Base-by-base conservation (phyloP, 306 rosid genomes). In the Vicia sativa region DNA sequence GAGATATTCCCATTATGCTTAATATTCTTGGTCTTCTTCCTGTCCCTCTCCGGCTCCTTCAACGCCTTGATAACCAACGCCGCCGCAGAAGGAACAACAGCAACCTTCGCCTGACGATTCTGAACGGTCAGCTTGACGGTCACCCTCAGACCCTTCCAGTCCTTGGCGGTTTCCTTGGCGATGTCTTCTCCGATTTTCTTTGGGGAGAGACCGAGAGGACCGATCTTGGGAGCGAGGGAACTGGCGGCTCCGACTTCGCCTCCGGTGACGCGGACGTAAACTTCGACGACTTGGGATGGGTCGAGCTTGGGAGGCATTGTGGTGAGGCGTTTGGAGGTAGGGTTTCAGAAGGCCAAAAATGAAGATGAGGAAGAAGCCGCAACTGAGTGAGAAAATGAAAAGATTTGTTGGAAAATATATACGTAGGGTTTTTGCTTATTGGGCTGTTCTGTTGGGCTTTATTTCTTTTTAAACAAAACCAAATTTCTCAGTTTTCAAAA, bases 191-290 rank as follows among this genome's bases (percentile, higher is more conserved):
- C 97, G 66, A 91, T 86, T 85, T 91, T 91, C 76, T 91, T 91
- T 0, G 97, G 97, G 2, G 97, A 91, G 50, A 91, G 96, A 73
- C 97, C 97, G 26, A 91, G 93, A 0, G 97, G 97, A 35, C 97
- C 97, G 80, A 91, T 91, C 88, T 91, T 91, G 0, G 97, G 97
- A 14, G 97, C 97, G 12, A 91, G 91, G 0, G 97, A 91, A 74
- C 93, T 86, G 38, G 97, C 97, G 5, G 97, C 97, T 10, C 97
- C 97, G 11, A 91, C 97, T 57, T 91, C 97, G 0, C 97, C 97
- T 4, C 97, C 97, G 65, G 97, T 91, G 66, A 91, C 97, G 4
- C 97, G 73, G 55, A 91, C 97, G 73, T 37, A 91, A 9, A 91
- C 97, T 48, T 91, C 97, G 19, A 91, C 91, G 21, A 92, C 85